Conservation (phyloP, 352 stramenopile genomes). For the Globisporangium nagaii region DNA sequence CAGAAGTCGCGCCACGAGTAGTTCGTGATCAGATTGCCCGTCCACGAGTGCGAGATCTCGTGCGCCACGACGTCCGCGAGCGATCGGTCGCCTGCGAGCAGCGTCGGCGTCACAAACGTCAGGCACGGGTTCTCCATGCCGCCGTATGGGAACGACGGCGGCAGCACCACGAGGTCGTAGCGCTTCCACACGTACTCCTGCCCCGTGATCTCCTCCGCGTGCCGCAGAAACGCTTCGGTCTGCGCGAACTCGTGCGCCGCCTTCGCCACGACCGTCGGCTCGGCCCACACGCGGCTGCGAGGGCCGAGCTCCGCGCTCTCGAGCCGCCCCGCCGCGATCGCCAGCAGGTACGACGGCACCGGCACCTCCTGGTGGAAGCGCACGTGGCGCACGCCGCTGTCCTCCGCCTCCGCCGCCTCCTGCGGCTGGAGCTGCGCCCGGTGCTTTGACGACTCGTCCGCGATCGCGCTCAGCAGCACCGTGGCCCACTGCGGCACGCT, state of each 20-base stretch:
- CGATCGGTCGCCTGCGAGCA: conserved; percentile 92
- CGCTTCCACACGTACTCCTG: conserved; percentile 93
- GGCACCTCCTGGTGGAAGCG: conserved; percentile 84
- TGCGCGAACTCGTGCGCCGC: conserved; percentile 94
- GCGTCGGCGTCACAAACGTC: conserved; percentile 96
- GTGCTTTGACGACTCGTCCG: conserved; percentile 9
- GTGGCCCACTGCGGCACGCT: conserved; percentile 91
- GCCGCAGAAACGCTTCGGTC: conserved; percentile 90
- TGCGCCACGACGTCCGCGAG: conserved; percentile 96
- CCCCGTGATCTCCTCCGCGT: conserved; percentile 90
- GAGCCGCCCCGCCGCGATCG: conserved; percentile 90
- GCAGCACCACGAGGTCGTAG: conserved; percentile 97
- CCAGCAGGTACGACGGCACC: conserved; percentile 95
- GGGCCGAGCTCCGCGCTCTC: conserved; percentile 83
- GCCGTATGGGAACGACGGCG: conserved; percentile 90
- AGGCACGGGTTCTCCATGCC: conserved; percentile 84
- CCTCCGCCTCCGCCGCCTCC: not conserved
- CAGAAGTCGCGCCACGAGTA: conserved; percentile 95
- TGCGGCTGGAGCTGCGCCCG: no score
- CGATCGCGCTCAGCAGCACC: conserved; percentile 89
- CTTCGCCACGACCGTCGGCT: conserved; percentile 90
- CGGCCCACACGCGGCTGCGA: conserved; percentile 90
- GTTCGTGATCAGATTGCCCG: conserved; percentile 97
- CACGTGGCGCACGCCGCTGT: conserved; percentile 5
- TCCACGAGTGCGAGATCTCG: conserved; percentile 96